Evolutionary conservation across 1,139 yeast genomes (phyloP).

Genomic region (Hemisphaericaspora xylofermentans): DNA sequence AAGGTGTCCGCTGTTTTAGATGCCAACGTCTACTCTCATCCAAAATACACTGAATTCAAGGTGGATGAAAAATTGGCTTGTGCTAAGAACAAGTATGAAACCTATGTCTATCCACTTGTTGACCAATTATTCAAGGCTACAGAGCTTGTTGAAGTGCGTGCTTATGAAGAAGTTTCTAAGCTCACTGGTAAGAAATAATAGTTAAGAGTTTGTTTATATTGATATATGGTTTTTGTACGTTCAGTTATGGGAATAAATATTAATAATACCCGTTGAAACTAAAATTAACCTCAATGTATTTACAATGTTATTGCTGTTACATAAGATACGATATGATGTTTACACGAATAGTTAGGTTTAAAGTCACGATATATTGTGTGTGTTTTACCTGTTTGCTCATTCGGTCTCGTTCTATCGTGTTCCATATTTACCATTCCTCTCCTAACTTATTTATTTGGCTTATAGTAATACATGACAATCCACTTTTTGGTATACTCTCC

Average conservation of each 20-base stretch:
- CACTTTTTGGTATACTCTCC: too few relatives aligned
- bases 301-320: neutral
- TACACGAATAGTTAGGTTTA: too few relatives aligned
- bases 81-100: constrained; percentile 18
- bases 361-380: too few relatives aligned
- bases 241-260: neutral
- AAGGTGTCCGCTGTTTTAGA: constrained; percentile 33
- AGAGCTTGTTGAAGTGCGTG: constrained; percentile 26
- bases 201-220: neutral
- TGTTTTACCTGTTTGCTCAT: too few relatives aligned
- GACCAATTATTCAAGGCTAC: constrained; percentile 26
- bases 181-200: constrained; percentile 9
- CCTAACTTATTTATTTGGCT: too few relatives aligned
- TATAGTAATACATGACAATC: too few relatives aligned
- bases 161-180: constrained; percentile 18
- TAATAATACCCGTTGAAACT: neutral
- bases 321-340: neutral
- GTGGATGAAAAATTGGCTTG: constrained; percentile 28
- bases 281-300: neutral
- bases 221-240: neutral
- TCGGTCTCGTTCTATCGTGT: too few relatives aligned
- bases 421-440: too few relatives aligned
- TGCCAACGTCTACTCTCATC: constrained; percentile 37
- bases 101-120: constrained; percentile 27
- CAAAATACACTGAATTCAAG: constrained; percentile 33